Percentiles rank a stretch among this genome's conserved stretches.
Evolutionary conservation across 805 yeast genomes (phyloP).

Genomic region (Kazachstania taianensis): DNA sequence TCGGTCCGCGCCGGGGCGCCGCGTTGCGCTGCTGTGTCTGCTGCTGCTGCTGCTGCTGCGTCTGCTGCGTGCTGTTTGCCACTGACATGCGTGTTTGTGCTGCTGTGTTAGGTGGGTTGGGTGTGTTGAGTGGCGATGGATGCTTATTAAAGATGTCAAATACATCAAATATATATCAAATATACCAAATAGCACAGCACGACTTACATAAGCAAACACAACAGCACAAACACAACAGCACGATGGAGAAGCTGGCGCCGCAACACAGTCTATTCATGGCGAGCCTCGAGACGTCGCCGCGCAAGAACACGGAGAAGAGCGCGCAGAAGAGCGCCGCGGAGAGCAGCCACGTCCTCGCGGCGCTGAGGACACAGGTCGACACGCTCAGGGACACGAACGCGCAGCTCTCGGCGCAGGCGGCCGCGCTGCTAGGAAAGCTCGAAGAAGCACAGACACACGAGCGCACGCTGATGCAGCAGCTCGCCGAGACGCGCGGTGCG

Average conservation of each 20-base stretch:
- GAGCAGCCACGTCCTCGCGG: slow-evolving; percentile 31
- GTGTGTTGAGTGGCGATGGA: too few relatives aligned
- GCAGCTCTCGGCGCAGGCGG: slow-evolving; percentile 31
- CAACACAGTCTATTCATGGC: slow-evolving; percentile 11
- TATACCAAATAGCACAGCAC: too few relatives aligned
- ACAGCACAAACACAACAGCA: too few relatives aligned
- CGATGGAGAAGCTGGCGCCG: slow-evolving; percentile 16
- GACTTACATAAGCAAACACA: too few relatives aligned
- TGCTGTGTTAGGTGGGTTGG: too few relatives aligned
- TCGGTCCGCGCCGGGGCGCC: slow-evolving; percentile 44
- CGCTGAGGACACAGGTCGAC: slow-evolving; percentile 41
- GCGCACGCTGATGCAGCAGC: slow-evolving; percentile 40
- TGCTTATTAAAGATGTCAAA: too few relatives aligned
- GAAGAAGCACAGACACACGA: slow-evolving; percentile 35
- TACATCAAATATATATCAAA: too few relatives aligned
- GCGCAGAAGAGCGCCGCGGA: not conserved
- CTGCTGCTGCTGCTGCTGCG: not conserved
- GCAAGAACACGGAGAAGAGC: not conserved
- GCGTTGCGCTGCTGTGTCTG: not conserved
- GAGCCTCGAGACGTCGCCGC: not conserved
- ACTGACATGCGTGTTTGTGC: too few relatives aligned
- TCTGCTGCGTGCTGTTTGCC: slow-evolving; percentile 1
- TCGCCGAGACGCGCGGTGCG: slow-evolving; percentile 64
- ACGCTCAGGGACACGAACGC: slow-evolving; percentile 35
- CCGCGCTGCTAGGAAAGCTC: slow-evolving; percentile 42